phyloP scores from a whole-genome alignment of 345 rosid genomes.

The Erucastrum elatum region DNA sequence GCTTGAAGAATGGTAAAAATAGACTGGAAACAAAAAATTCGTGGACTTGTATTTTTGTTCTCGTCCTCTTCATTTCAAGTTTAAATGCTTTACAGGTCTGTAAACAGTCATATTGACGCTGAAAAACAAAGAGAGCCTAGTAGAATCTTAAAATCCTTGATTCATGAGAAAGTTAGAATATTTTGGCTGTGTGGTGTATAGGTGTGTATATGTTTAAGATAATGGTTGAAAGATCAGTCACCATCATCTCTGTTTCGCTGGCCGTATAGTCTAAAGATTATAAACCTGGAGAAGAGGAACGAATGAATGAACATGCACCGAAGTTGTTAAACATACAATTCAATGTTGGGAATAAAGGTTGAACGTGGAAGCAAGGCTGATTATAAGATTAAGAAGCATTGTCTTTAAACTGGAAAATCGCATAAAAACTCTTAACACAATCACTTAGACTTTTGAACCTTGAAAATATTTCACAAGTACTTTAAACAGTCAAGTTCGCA shows the following conservation, averaged over 20 bases:
- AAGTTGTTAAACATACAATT: neutral
- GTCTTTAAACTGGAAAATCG: neutral
- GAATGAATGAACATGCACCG: neutral
- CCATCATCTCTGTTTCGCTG: slow-evolving; percentile 21
- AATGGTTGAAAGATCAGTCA: slow-evolving; percentile 26
- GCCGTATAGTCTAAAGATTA: neutral
- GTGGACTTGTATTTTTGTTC: neutral
- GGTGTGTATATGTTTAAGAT: slow-evolving; percentile 29
- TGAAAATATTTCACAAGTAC: no score
- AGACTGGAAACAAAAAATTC: neutral
- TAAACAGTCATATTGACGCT: slow-evolving; percentile 22
- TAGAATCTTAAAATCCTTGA: slow-evolving; percentile 15
- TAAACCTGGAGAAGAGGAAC: neutral
- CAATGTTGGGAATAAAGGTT: neutral
- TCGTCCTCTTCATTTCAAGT: neutral
- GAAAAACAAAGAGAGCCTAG: slow-evolving; percentile 26
- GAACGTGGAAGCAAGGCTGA: neutral
- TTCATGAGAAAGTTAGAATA: slow-evolving; percentile 27
- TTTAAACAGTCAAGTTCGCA: no score
- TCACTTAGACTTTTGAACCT: no score
- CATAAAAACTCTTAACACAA: no score
- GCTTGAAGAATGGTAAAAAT: slow-evolving; percentile 77
- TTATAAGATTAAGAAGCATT: neutral
- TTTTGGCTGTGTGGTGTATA: slow-evolving; percentile 26
- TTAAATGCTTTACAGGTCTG: slow-evolving; percentile 4